Evolutionary conservation across 1,284 basidiomycete species (phyloP), one percentile per base, ranked within the genome.

Genomic region (Heterobasidion irregulare): DNA sequence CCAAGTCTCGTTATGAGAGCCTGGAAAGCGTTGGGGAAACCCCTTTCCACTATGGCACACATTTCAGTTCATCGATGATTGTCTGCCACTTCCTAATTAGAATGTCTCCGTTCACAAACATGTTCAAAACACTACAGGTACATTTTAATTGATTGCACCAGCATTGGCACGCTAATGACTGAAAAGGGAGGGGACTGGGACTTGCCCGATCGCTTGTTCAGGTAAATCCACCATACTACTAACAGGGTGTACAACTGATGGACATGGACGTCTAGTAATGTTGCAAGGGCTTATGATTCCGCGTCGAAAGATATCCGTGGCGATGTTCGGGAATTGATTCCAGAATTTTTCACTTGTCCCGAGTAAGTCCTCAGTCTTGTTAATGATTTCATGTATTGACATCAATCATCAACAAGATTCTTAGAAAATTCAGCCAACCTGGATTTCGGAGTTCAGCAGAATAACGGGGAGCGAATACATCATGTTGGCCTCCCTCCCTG

Each of bases 1-100:
- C 92, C 0, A 74, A 75, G 43, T 76, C 84, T 51, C 82, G 94
- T 33, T 97, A 95, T 63, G 71, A 74, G 46, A 92, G 86, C 60
- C 75, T 93, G 13, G 75, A 89, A 65, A 86, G 92, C 54, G 88
- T 95, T 1, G 89, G 73, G 4, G 93, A 95, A 71, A 78, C 81
- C 50, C 92, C 94, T 0, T 95, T 95, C 74, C 92, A 97, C 65
- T 94, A 93, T 60, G 92, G 92, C 50, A 98, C 95, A 1, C 95
- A 98, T 67, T 98, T 95, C 67, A 93, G 91, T 63, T 96, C 93
- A 6, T 96, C 94, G 0, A 96, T 97, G 87, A 97, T 94, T 57
- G 92, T 96, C 36, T 96, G 94, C 72, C 94, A 96, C 61, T 98
- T 91, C 72, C 73, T 98, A 64, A 96, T 98, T 58, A 82, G 95